A percentile compares a stretch with the other conserved stretches of the same genome.
Evolutionary conservation across 2,329 filamentous ascomycete genomes (phyloP).

Genomic region (Fusarium albidum): DNA sequence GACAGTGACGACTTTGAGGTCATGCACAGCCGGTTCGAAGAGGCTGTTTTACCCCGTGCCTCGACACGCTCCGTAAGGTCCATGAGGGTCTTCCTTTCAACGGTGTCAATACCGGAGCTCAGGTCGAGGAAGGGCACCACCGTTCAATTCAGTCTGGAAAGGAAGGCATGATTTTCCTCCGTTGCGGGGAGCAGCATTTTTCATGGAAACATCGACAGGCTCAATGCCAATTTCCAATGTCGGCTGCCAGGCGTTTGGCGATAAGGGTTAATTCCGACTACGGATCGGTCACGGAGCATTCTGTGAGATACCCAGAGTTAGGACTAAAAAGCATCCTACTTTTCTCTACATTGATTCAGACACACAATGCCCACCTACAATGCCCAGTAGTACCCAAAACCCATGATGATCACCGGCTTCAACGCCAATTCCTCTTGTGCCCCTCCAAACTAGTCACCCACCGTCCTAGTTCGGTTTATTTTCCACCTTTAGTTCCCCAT

Average conservation of each 20-base stretch:
- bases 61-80: constrained; percentile 58
- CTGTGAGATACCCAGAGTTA: constrained; percentile 32
- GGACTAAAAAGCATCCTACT: constrained; percentile 20
- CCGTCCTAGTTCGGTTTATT: not conserved
- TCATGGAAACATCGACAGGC: not conserved
- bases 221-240: not conserved
- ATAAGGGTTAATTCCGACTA: constrained; percentile 1
- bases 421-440: constrained; percentile 32
- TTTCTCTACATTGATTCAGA: constrained; percentile 26
- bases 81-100: constrained; percentile 68
- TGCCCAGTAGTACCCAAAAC: constrained; percentile 19
- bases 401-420: constrained; percentile 24
- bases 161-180: constrained; percentile 8
- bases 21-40: constrained; percentile 64
- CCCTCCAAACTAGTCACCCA: constrained; percentile 10
- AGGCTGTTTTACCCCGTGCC: constrained; percentile 57
- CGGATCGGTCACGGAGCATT: constrained; percentile 6
- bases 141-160: constrained; percentile 54
- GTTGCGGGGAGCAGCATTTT: not conserved
- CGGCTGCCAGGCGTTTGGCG: constrained; percentile 13
- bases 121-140: constrained; percentile 56
- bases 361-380: constrained; percentile 26
- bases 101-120: constrained; percentile 62
- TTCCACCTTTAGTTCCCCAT: not conserved
- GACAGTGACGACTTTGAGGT: constrained; percentile 62